Evolutionary conservation across 2,329 filamentous ascomycete species (phyloP).

Genomic region (Penicillium sp.): DNA sequence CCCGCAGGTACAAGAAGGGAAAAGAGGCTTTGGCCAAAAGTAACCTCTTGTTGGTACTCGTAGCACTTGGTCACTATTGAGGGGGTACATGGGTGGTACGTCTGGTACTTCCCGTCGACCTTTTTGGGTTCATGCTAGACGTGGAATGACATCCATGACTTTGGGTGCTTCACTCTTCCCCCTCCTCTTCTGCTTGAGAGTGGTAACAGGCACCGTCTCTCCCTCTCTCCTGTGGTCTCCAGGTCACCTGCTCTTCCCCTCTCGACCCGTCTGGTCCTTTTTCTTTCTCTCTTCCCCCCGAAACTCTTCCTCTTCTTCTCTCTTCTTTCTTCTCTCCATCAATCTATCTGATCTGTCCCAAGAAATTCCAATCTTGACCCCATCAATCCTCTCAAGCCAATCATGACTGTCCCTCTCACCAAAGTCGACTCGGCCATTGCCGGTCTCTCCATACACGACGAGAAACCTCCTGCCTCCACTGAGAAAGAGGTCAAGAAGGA

Average conservation of each 20-base stretch:
- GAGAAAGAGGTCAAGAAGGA: constrained; percentile 47
- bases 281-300: constrained; percentile 12
- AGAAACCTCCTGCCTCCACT: constrained; percentile 47
- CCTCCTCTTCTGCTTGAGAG: background rate
- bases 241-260: constrained; percentile 38
- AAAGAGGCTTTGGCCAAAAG: background rate
- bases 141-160: constrained; percentile 32
- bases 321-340: constrained; percentile 13
- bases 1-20: background rate
- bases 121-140: constrained; percentile 8
- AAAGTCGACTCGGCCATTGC: constrained; percentile 93
- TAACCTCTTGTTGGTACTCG: background rate
- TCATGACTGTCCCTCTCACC: constrained; percentile 68
- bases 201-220: constrained; percentile 4
- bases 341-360: constrained; percentile 16
- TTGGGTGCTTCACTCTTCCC: background rate
- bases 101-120: background rate
- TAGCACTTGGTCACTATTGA: too few species aligned
- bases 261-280: constrained; percentile 15
- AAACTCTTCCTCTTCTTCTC: constrained; percentile 6
- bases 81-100: background rate
- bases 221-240: constrained; percentile 1
- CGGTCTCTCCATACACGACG: constrained; percentile 71
- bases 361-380: background rate
- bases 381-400: constrained; percentile 17